Evolutionary conservation across 164 flowering plant genomes (phyloP).

Genomic region (Berberis vulgaris): DNA sequence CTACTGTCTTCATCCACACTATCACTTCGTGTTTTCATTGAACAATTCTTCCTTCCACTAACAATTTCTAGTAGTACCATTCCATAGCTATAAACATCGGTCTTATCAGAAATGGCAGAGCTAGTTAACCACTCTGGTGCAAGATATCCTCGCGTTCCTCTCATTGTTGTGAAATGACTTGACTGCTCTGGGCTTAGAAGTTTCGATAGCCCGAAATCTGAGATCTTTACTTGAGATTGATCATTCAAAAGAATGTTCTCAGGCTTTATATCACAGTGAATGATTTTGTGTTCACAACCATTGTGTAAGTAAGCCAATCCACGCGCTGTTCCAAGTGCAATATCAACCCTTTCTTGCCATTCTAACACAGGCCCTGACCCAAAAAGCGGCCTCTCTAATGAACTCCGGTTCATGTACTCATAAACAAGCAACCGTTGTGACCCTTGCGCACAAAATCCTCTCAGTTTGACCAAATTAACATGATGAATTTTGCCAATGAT

Average conservation of each 20-base stretch:
- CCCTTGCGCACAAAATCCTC: conserved; percentile 72
- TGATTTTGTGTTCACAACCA: conserved; percentile 72
- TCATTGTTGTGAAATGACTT: conserved; percentile 74
- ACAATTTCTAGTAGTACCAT: conserved; percentile 85
- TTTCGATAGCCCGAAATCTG: conserved; percentile 91
- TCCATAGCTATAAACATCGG: conserved; percentile 92
- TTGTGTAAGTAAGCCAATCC: conserved; percentile 83
- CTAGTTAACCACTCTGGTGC: conserved; percentile 99
- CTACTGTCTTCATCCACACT: conserved; percentile 22
- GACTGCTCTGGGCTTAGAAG: conserved; percentile 66
- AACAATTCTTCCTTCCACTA: conserved; percentile 76
- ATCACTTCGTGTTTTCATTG: conserved; percentile 22
- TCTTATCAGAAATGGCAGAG: conserved; percentile 72
- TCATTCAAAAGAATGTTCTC: conserved; percentile 81
- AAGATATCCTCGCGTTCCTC: conserved; percentile 91
- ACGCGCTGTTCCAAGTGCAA: conserved; percentile 77
- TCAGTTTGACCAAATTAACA: conserved; percentile 66
- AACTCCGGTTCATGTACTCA: conserved; percentile 84
- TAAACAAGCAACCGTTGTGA: conserved; percentile 65
- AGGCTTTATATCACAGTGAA: conserved; percentile 88
- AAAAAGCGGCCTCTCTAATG: conserved; percentile 66
- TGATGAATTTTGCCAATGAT: conserved; percentile 82
- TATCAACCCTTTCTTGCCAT: conserved; percentile 84
- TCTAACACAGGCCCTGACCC: conserved; percentile 58
- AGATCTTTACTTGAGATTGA: conserved; percentile 57